phyloP scores from a whole-genome alignment of 1,284 basidiomycete species.

The Filobasidium uniguttulatum region DNA sequence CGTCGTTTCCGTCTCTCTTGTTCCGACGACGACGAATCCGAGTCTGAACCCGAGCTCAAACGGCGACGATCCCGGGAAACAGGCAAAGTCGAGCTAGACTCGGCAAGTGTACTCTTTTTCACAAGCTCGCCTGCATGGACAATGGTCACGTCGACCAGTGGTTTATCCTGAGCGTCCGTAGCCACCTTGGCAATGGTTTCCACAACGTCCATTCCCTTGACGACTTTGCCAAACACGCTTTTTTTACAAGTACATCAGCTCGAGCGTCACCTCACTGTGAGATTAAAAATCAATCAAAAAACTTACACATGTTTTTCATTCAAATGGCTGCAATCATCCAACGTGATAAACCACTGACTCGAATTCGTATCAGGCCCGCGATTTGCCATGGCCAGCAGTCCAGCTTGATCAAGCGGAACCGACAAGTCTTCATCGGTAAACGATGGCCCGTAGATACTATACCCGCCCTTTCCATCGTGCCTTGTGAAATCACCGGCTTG shows the following conservation, averaged over 20 bases:
- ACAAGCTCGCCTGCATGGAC: slow-evolving; percentile 73
- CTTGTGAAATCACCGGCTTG: slow-evolving; percentile 45
- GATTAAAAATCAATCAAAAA: background rate
- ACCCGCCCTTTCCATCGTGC: slow-evolving; percentile 43
- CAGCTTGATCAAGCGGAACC: slow-evolving; percentile 32
- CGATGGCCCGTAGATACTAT: slow-evolving; percentile 34
- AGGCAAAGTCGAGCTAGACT: background rate
- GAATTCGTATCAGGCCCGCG: slow-evolving; percentile 47
- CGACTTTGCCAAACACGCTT: slow-evolving; percentile 40
- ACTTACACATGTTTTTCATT: slow-evolving; percentile 40
- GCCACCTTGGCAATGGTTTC: slow-evolving; percentile 36
- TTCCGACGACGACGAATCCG: slow-evolving; percentile 10
- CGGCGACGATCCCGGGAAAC: slow-evolving; percentile 11
- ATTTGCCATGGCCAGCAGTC: slow-evolving; percentile 49
- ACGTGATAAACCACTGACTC: slow-evolving; percentile 41
- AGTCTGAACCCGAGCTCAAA: slow-evolving; percentile 14
- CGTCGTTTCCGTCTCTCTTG: slow-evolving; percentile 2
- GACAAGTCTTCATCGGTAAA: slow-evolving; percentile 35
- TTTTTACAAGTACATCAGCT: background rate
- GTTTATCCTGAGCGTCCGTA: slow-evolving; percentile 43
- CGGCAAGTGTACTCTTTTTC: slow-evolving; percentile 41
- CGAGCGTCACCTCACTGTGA: background rate
- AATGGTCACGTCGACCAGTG: slow-evolving; percentile 56
- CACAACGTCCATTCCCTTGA: slow-evolving; percentile 38
- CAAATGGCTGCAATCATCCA: slow-evolving; percentile 34